Conservation (phyloP, 2,329 filamentous ascomycete genomes). For the Amphichorda felina region DNA sequence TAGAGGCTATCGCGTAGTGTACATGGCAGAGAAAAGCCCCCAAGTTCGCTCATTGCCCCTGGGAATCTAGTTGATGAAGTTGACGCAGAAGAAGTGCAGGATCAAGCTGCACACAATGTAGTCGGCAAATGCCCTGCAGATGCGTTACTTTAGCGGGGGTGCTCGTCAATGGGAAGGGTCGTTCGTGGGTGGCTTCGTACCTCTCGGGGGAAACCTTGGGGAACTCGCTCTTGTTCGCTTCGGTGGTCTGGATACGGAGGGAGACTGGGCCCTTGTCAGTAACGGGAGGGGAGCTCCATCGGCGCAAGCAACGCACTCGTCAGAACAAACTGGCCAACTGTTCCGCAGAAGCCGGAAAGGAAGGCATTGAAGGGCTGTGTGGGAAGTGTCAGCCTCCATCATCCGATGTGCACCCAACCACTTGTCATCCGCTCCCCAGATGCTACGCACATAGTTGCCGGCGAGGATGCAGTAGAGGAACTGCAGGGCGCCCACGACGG, state of each 20-base stretch:
- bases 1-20: neutral
- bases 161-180: neutral
- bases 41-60: neutral
- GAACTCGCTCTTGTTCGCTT: conserved; percentile 70
- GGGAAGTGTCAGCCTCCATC: neutral
- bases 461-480: conserved; percentile 86
- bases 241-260: conserved; percentile 84
- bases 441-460: conserved; percentile 87
- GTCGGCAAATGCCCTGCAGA: conserved; percentile 96
- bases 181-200: conserved; percentile 27
- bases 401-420: too few species aligned
- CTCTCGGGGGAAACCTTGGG: conserved; percentile 67
- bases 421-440: too few species aligned
- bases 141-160: conserved; percentile 1
- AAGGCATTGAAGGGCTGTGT: conserved; percentile 94
- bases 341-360: conserved; percentile 85
- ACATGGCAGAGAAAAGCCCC: neutral
- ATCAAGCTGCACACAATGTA: conserved; percentile 91
- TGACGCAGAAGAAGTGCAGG: conserved; percentile 97
- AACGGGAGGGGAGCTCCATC: neutral
- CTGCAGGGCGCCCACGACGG: conserved; percentile 77
- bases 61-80: conserved; percentile 94
- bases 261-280: conserved; percentile 32
- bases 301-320: conserved; percentile 48
- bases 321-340: conserved; percentile 94